phyloP scores from a whole-genome alignment of 306 rosid genomes.

The Elaeagnus macrophylla region DNA sequence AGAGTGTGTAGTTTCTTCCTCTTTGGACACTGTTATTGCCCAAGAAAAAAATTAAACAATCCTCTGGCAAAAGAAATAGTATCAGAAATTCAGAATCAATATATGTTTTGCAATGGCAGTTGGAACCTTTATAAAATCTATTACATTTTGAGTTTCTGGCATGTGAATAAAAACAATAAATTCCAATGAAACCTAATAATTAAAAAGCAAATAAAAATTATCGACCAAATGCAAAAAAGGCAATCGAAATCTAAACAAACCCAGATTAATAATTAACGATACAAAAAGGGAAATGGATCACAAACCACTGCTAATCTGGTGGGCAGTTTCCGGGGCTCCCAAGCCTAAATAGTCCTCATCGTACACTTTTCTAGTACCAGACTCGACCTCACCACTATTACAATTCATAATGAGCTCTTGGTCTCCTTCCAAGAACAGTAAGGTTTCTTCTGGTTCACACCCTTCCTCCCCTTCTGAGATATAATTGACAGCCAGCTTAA shows the following conservation, averaged over 20 bases:
- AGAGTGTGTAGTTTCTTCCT: no score
- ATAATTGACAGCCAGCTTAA: conserved; percentile 22
- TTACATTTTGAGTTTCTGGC: no score
- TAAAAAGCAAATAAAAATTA: not conserved
- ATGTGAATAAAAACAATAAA: no score
- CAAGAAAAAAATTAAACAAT: no score
- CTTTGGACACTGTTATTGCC: no score
- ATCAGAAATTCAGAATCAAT: no score
- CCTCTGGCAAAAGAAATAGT: no score
- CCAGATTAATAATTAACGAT: not conserved
- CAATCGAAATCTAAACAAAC: not conserved
- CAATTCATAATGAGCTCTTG: conserved; percentile 1
- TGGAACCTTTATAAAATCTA: no score
- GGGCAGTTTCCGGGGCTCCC: conserved; percentile 60
- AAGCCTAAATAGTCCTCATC: conserved; percentile 23
- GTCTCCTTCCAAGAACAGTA: not conserved
- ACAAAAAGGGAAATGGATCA: not conserved
- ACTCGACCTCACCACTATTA: conserved; percentile 9
- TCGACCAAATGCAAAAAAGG: not conserved
- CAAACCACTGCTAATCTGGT: conserved; percentile 77
- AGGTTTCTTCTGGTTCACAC: not conserved
- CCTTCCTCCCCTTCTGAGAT: not conserved
- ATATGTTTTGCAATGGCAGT: no score
- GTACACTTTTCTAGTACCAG: conserved; percentile 2
- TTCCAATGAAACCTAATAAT: no score